A percentile compares a stretch with the other conserved stretches of the same genome.
These are phyloP conservation scores for Oryza longistaminata DNA, from an alignment of 176 grass and related monocot species.

Conservation along the genomic window DNA sequence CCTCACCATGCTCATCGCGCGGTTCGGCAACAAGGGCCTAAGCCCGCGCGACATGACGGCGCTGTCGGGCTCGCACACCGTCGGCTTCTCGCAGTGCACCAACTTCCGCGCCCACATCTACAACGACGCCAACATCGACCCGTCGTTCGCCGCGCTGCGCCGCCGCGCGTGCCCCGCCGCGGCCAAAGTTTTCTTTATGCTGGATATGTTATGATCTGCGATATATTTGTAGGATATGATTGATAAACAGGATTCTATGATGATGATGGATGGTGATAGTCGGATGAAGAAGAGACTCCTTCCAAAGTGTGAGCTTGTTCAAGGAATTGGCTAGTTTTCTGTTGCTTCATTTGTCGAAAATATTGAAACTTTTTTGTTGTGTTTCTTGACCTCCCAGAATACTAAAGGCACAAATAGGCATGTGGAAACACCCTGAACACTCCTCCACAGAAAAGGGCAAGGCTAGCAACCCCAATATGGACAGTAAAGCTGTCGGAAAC, in stretches of 20 bases:
- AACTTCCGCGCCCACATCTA: conserved; percentile 71
- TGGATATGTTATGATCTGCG: conserved; percentile 6
- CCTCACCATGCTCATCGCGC: conserved; percentile 43
- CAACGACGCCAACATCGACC: conserved; percentile 54
- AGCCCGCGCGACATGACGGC: conserved; percentile 59
- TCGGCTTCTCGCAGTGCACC: conserved; percentile 66
- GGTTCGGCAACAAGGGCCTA: conserved; percentile 56
- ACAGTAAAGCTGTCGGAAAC: conserved; percentile 41
- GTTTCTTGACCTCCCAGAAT: conserved; percentile 32
- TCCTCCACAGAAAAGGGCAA: conserved; percentile 72
- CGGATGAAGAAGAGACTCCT: conserved; percentile 48
- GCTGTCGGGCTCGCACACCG: conserved; percentile 74
- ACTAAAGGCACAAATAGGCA: conserved; percentile 40
- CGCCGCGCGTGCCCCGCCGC: conserved; percentile 31
- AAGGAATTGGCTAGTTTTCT: not conserved
- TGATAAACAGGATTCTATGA: conserved; percentile 33
- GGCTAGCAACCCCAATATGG: conserved; percentile 48
- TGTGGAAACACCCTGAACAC: conserved; percentile 54
- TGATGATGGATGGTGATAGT: conserved; percentile 40
- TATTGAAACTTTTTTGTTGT: conserved; percentile 4
- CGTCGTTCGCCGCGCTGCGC: conserved; percentile 44
- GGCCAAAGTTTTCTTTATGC: not conserved
- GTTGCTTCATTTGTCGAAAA: not conserved
- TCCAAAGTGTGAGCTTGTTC: conserved; percentile 42
- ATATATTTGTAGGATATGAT: conserved; percentile 19